These are phyloP conservation scores for Rosa rugosa DNA, from an alignment of 306 rosid genomes.

Conservation along the genomic window DNA sequence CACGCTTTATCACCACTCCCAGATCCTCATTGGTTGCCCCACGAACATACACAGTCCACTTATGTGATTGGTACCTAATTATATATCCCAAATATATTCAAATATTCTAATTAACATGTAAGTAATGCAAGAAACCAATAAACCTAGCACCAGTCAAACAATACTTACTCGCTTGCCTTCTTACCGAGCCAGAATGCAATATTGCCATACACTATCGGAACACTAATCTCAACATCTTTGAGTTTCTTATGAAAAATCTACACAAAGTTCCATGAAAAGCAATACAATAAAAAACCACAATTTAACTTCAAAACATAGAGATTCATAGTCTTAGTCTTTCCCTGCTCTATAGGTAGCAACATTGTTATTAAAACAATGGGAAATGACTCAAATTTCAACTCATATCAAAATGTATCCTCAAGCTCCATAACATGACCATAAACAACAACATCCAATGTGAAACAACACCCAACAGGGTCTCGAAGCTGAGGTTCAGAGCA, in stretches of 20 bases:
- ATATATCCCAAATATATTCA: conserved; percentile 16
- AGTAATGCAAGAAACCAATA: conserved; percentile 19
- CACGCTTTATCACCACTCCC: conserved; percentile 45
- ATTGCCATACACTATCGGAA: conserved; percentile 83
- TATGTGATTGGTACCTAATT: conserved; percentile 72
- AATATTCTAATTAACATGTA: not conserved
- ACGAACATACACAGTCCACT: conserved; percentile 77
- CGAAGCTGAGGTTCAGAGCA: conserved; percentile 12
- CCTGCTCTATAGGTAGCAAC: not conserved
- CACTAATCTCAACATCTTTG: conserved; percentile 66
- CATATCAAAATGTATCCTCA: not conserved
- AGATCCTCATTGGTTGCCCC: no score
- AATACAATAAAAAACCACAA: conserved; percentile 12
- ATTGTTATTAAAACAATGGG: not conserved
- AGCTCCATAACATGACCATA: not conserved
- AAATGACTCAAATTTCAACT: not conserved
- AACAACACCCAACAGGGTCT: conserved; percentile 12
- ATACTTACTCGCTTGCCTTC: conserved; percentile 84
- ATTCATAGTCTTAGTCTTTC: not conserved
- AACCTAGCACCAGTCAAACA: conserved; percentile 19
- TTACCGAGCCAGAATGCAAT: conserved; percentile 87
- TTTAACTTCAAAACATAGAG: not conserved
- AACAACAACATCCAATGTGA: not conserved
- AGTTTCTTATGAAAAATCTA: conserved; percentile 60
- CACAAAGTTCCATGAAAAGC: conserved; percentile 41